Evolutionary conservation across 306 rosid species (phyloP).

Genomic region (Castanopsis chinensis): DNA sequence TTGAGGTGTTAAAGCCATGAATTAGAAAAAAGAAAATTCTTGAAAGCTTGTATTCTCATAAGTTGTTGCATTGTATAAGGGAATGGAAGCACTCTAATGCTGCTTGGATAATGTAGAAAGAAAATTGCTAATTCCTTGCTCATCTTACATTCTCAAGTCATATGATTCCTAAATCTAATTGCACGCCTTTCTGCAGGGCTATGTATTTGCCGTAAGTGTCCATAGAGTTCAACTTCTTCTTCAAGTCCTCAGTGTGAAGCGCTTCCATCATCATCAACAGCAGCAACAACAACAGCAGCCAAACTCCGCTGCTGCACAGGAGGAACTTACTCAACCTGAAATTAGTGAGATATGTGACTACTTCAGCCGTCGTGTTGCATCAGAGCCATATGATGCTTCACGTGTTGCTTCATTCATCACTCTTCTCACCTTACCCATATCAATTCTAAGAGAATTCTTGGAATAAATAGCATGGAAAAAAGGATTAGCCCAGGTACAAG

Average conservation of each 20-base stretch:
- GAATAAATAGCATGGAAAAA: slow-evolving; percentile 97
- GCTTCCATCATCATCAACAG: slow-evolving; percentile 91
- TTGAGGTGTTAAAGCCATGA: background rate
- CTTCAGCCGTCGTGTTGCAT: slow-evolving; percentile 98
- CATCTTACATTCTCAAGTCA: background rate
- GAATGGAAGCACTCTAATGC: background rate
- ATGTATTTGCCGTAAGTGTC: slow-evolving; percentile 98
- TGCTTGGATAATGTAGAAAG: background rate
- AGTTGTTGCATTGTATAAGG: background rate
- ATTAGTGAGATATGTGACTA: slow-evolving; percentile 95
- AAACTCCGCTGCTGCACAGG: slow-evolving; percentile 70
- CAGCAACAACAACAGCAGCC: slow-evolving; percentile 71
- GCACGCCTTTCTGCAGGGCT: slow-evolving; percentile 66
- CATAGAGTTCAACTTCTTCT: slow-evolving; percentile 98
- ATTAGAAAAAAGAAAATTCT: background rate
- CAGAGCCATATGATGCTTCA: slow-evolving; percentile 99
- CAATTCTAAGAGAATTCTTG: slow-evolving; percentile 91
- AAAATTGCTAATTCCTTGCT: background rate
- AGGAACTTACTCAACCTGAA: slow-evolving; percentile 83
- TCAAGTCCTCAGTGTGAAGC: slow-evolving; percentile 97
- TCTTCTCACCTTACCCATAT: slow-evolving; percentile 93
- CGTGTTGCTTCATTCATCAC: slow-evolving; percentile 99
- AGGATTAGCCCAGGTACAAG: slow-evolving; percentile 79
- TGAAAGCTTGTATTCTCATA: background rate
- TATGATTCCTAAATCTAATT: slow-evolving; percentile 13